Evolutionary conservation across 306 rosid genomes (phyloP), one percentile per base, ranked within the genome.

Genomic region (Ormosia semicastrata): DNA sequence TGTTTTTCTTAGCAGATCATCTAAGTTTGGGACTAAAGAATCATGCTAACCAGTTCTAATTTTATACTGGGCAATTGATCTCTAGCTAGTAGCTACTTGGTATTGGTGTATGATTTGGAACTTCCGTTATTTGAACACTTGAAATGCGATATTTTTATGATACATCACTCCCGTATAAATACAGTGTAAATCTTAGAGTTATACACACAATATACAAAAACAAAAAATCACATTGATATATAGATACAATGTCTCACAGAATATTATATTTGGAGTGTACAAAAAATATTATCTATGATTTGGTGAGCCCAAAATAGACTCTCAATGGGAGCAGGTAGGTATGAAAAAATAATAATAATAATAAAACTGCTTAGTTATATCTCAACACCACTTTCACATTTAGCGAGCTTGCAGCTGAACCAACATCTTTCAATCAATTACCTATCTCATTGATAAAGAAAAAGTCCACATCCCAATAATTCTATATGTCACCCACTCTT

Each of bases 271-370:
- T 24, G 24, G 24, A 24, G 1, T 24, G 0, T 24, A 24, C 24
- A 24, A 24, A 24, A 24, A 1, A 24, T 1, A 24, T 24, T 24
- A 24, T 24, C 24, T 24, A 24, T 24, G 24, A 75, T 84, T 84
- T 66, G 84, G 84, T 46, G 39, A 58, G 46, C 46, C 66, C 44
- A 79, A 79, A 68, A 4, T 50, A 44, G 30, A 57, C 54, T 77
- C 29, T 72, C 32, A 69, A 32, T 32, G 50, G 56, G 37, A 44
- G 43, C 13, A 56, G 9, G 30, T 63, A 43, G 43, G 44, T 6
- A 29, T 39, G n/a, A 6, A 24, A 29, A 17, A 24, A 24, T 24
- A 24, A 15, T 50, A 47, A 1, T 2, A 7, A 40, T 0, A 24
- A 40, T 15, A 13, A n/a, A 4, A 9, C 6, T 7, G 33, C 1